Evolutionary conservation across 2,329 filamentous ascomycete genomes (phyloP).

Genomic region (Hypoxylon sp.): DNA sequence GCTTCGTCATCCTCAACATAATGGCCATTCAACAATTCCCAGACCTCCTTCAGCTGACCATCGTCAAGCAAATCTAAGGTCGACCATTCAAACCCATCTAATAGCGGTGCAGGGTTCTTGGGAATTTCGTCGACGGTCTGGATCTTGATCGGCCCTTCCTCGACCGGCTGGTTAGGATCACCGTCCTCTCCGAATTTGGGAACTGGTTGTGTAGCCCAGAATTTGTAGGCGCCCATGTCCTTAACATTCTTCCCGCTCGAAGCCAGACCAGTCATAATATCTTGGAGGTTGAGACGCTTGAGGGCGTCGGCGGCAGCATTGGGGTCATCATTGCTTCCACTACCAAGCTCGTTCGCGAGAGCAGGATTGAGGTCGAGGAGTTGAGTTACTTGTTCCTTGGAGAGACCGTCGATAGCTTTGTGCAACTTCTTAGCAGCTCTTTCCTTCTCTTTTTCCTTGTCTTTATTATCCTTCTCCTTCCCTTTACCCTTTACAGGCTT

Average conservation of each 20-base stretch:
- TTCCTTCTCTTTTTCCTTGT: slow-evolving; percentile 62
- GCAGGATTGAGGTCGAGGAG: slow-evolving; percentile 81
- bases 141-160: slow-evolving; percentile 87
- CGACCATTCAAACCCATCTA: slow-evolving; percentile 94
- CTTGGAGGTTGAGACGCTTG: slow-evolving; percentile 76
- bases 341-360: slow-evolving; percentile 72
- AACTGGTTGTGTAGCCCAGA: slow-evolving; percentile 98
- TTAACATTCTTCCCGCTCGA: slow-evolving; percentile 89
- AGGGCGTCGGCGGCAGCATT: slow-evolving; percentile 65
- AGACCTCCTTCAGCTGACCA: slow-evolving; percentile 87
- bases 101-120: slow-evolving; percentile 80
- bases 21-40: slow-evolving; percentile 90
- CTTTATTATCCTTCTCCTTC: slow-evolving; percentile 61
- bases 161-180: slow-evolving; percentile 65
- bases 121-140: slow-evolving; percentile 84
- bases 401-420: slow-evolving; percentile 68
- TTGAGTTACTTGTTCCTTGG: slow-evolving; percentile 72
- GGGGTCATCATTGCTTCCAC: slow-evolving; percentile 54
- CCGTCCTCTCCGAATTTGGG: slow-evolving; percentile 79
- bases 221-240: slow-evolving; percentile 98
- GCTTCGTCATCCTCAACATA: slow-evolving; percentile 98
- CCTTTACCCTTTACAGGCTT: slow-evolving; percentile 70
- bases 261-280: slow-evolving; percentile 82
- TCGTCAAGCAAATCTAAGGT: slow-evolving; percentile 87
- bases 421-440: slow-evolving; percentile 67